These are phyloP conservation scores for Xerocomellus amylosporus DNA, from an alignment of 768 basidiomycete species.

Conservation along the genomic window DNA sequence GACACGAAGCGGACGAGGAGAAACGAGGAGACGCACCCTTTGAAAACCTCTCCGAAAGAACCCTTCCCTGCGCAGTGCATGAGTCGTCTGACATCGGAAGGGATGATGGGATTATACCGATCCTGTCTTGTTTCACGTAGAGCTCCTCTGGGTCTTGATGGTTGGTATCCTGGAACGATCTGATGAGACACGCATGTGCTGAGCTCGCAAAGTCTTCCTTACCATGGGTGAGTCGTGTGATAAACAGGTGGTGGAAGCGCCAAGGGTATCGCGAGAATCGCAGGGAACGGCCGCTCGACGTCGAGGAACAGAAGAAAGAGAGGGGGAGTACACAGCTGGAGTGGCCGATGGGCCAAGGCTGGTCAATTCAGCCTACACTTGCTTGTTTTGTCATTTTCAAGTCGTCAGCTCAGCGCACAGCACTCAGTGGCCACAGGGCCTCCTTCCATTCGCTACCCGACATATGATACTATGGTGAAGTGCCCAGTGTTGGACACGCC, in stretches of 20 bases:
- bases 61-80: constrained; percentile 72
- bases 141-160: constrained; percentile 93
- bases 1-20: constrained; percentile 8
- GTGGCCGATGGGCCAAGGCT: constrained; percentile 13
- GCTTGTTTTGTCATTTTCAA: constrained; percentile 32
- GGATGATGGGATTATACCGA: constrained; percentile 55
- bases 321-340: neutral
- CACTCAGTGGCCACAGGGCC: neutral
- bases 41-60: constrained; percentile 99
- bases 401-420: constrained; percentile 18
- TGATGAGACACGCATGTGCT: constrained; percentile 6
- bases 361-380: constrained; percentile 8
- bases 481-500: no score
- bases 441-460: neutral
- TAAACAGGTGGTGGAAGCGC: neutral
- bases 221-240: constrained; percentile 26
- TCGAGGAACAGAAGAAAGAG: constrained; percentile 8
- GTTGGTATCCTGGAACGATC: constrained; percentile 50
- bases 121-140: constrained; percentile 96
- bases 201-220: neutral
- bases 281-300: neutral
- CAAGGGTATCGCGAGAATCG: constrained; percentile 7
- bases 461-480: no score
- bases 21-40: constrained; percentile 60
- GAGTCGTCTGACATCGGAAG: constrained; percentile 16